Evolutionary conservation across 768 basidiomycete species (phyloP).

Genomic region (Tricholoma terreum): DNA sequence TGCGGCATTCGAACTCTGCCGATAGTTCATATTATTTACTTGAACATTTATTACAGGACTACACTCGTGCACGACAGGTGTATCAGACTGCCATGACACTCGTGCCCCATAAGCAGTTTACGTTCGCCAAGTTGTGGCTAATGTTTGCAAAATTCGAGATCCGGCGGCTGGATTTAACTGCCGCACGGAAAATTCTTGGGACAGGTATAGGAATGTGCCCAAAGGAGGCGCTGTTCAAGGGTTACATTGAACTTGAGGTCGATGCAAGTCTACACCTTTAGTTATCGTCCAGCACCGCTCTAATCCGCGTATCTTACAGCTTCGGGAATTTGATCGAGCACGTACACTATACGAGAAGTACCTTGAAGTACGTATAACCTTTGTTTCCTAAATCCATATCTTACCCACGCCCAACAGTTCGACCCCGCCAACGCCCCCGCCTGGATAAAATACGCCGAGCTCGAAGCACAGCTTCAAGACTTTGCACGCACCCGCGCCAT

Average conservation of each 20-base stretch:
- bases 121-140: conserved; percentile 96
- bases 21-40: background rate
- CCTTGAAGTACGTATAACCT: conserved; percentile 61
- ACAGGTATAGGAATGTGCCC: conserved; percentile 93
- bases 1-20: conserved; percentile 11
- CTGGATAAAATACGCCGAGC: conserved; percentile 95
- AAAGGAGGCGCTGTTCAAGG: conserved; percentile 93
- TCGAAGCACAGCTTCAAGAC: conserved; percentile 86
- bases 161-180: conserved; percentile 72
- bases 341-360: conserved; percentile 92
- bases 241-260: conserved; percentile 91
- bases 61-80: conserved; percentile 80
- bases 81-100: conserved; percentile 88
- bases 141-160: conserved; percentile 92
- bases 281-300: background rate
- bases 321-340: conserved; percentile 94
- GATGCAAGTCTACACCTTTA: conserved; percentile 49
- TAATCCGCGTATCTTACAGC: conserved; percentile 43
- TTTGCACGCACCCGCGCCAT: conserved; percentile 87
- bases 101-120: conserved; percentile 95
- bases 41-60: conserved; percentile 54
- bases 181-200: conserved; percentile 88
- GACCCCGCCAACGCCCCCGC: conserved; percentile 89
- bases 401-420: conserved; percentile 40
- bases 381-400: conserved; percentile 2